phyloP scores from a whole-genome alignment of 2,329 filamentous ascomycete genomes.

The Aspergillus cejpii region DNA sequence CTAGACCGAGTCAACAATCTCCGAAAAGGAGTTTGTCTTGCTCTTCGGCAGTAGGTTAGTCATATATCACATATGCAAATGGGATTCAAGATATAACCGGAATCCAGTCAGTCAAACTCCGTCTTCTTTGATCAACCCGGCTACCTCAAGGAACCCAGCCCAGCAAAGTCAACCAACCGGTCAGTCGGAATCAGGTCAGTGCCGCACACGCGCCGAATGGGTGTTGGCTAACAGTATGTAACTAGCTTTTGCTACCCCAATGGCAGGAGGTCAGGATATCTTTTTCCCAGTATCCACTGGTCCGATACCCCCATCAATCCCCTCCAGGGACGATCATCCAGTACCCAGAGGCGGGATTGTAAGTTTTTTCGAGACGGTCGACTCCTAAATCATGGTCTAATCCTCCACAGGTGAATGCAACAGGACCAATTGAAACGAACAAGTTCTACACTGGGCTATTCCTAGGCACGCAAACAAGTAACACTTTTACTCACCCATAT shows the following conservation, averaged over 20 bases:
- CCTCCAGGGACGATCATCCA: slow-evolving; percentile 38
- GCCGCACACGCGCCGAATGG: not conserved
- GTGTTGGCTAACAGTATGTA: not conserved
- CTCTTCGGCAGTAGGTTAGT: not conserved
- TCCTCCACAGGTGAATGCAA: slow-evolving; percentile 23
- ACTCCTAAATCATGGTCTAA: slow-evolving; percentile 7
- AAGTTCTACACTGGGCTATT: slow-evolving; percentile 74
- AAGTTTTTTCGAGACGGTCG: slow-evolving; percentile 12
- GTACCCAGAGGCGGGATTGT: slow-evolving; percentile 38
- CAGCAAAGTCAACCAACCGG: not conserved
- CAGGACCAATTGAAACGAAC: slow-evolving; percentile 41
- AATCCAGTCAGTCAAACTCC: not conserved
- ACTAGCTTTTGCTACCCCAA: slow-evolving; percentile 10
- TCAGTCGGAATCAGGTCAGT: not conserved
- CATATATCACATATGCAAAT: not conserved
- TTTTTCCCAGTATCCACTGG: slow-evolving; percentile 39
- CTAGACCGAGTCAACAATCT: not conserved
- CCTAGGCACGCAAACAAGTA: slow-evolving; percentile 61
- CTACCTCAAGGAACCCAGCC: not conserved
- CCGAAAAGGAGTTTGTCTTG: not conserved
- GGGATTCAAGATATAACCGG: not conserved
- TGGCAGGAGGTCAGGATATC: slow-evolving; percentile 35
- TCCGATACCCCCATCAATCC: slow-evolving; percentile 35
- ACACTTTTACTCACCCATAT: slow-evolving; percentile 71
- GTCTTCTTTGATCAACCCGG: not conserved